Evolutionary conservation across 371 early-diverging fungal species (phyloP), one percentile per base, ranked within the genome.

Genomic region (Saksenaea vasiformis): DNA sequence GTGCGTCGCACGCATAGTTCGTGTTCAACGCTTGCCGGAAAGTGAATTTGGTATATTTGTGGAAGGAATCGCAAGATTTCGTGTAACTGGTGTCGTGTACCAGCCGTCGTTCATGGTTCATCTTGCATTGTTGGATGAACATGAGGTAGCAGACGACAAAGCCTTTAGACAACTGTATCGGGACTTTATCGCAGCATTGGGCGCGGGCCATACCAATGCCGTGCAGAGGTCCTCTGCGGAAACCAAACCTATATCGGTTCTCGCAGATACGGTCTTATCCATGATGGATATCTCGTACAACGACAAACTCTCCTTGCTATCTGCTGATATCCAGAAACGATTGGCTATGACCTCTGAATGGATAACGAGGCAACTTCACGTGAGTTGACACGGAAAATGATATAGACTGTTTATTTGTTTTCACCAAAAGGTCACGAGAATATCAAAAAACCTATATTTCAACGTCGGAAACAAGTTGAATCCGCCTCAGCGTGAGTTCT

Each of bases 401-500:
- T 7, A 13, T 17, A 38, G 38, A n/a, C 19, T 47, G 17, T 27
- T 27, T 43, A 38, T 11, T 38, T 31, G 22, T 28, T 54, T 39
- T 36, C 3, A 13, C 47, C 26, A 2, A 19, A 31, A 89, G 84
- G 88, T 91, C 1, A 74, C 92, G 43, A 90, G 86, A 64, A 91
- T 94, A 37, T 90, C 91, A 28, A 90, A 90, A 72, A 87, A 92
- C 74, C 83, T 93, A 15, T 91, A 91, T 64, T 83, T 88, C 9
- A 91, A 86, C n/a, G 87, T 93, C 5, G 91, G 91, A 70, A 88
- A 86, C 53, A 91, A 90, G 66, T 74, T 93, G 11, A 89, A 82
- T 58, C 85, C 90, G 72, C 89, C 90, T 72, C 93, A 93, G 64
- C 80, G 91, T 34, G 95, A 94, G 74, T 91, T 87, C 62, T 89